Evolutionary conservation across 768 basidiomycete species (phyloP).

Genomic region (Suillus ampliporus): DNA sequence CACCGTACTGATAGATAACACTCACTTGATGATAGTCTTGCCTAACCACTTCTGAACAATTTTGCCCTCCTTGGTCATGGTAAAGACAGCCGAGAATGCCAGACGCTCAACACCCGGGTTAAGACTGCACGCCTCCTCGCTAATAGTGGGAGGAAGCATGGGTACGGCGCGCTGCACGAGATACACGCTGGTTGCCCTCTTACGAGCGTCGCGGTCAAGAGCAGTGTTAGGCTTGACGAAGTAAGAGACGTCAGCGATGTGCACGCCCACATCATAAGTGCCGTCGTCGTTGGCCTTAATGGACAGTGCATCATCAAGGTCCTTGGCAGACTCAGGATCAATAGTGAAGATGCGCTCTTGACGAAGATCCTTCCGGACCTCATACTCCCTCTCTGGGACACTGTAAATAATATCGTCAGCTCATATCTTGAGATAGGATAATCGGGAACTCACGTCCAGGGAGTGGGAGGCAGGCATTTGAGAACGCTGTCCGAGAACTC

Average conservation of each 20-base stretch:
- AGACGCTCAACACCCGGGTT: constrained; percentile 88
- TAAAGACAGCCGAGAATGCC: constrained; percentile 90
- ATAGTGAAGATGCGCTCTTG: constrained; percentile 89
- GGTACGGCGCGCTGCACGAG: constrained; percentile 95
- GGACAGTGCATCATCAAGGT: constrained; percentile 94
- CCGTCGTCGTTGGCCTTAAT: constrained; percentile 90
- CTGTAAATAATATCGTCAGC: constrained; percentile 42
- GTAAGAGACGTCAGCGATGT: constrained; percentile 94
- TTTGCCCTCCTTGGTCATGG: constrained; percentile 80
- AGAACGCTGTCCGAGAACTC: constrained; percentile 95
- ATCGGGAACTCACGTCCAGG: constrained; percentile 75
- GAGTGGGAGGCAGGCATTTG: constrained; percentile 94
- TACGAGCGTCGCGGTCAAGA: constrained; percentile 97
- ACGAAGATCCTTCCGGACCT: constrained; percentile 88
- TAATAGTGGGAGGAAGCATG: constrained; percentile 94
- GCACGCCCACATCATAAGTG: constrained; percentile 91
- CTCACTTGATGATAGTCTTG: constrained; percentile 88
- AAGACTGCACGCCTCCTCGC: constrained; percentile 92
- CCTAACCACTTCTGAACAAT: constrained; percentile 92
- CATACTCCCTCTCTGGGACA: constrained; percentile 88
- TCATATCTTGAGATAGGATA: neutral
- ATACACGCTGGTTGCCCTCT: constrained; percentile 96
- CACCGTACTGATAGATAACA: constrained; percentile 10
- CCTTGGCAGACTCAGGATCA: constrained; percentile 88
- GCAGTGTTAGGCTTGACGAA: constrained; percentile 96